Evolutionary conservation across 331 rosid species (phyloP), one percentile per base, ranked within the genome.

Genomic region (Stylosanthes scabra): DNA sequence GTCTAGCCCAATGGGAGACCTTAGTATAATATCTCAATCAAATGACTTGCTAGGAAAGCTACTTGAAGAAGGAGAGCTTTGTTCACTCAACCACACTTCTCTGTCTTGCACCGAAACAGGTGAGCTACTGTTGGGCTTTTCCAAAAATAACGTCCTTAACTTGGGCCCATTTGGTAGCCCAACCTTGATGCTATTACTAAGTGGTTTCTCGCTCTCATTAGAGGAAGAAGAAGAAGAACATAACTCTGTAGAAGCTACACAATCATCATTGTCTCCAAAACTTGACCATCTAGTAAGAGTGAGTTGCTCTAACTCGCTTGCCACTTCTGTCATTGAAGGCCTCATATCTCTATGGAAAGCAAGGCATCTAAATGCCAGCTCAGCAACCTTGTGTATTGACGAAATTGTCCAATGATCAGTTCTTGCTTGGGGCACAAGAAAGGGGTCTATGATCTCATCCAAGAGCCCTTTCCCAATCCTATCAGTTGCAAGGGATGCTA

Each of bases 321-420:
- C 89, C 69, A 91, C 99, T 78, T 94, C 99, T 60, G 71, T 85
- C 97, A 94, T 94, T 1, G 91, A 85, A 64, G 99, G 99, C 63
- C 99, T 88, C 91, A 87, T 86, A 71, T 94, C 99, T 54, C 96
- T 82, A 59, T 94, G 88, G 80, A 85, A 94, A 25, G 99, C 96
- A 29, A 94, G 83, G 77, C 99, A 94, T 59, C 97, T 79, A 27
- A 94, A 94, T 72, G 99, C 97, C 55, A 94, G 28, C 87, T 94
- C 99, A 5, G 88, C 93, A 15, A 86, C 86, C 73, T 88, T 93
- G 63, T 80, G 91, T 59, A 88, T 69, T 2, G 96, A 82, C 0
- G 80, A 69, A 71, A 80, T 75, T 0, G 86, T 72, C 89, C 86
- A 85, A 27, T 77, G 63, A 59, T 90, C 97, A 64, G 1, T 51